These are phyloP conservation scores for Hypoxylon lienhwacheense DNA, from an alignment of 495 filamentous ascomycete species.

Conservation along the genomic window DNA sequence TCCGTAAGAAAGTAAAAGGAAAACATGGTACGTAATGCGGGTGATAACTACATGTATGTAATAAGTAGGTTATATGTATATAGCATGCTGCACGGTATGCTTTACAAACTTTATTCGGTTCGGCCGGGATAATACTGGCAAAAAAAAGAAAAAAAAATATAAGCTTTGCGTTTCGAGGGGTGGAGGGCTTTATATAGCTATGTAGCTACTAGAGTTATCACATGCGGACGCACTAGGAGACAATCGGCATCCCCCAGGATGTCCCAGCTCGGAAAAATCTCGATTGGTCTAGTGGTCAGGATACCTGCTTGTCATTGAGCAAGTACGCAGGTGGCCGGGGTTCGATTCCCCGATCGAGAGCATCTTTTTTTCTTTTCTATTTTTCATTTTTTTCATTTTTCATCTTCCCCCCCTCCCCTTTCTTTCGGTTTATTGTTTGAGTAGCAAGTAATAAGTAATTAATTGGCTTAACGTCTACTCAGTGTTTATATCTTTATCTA, in stretches of 20 bases:
- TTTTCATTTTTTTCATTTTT: background rate
- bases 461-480: too few species aligned
- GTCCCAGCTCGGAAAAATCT: slow-evolving; percentile 4
- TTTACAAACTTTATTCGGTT: too few species aligned
- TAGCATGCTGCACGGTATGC: too few species aligned
- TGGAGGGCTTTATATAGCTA: background rate
- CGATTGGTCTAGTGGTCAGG: slow-evolving; percentile 39
- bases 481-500: too few species aligned
- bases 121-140: too few species aligned
- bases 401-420: background rate
- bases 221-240: slow-evolving; percentile 11
- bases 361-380: slow-evolving; percentile 8
- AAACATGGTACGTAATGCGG: too few species aligned
- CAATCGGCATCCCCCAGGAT: slow-evolving; percentile 5
- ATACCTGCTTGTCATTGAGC: slow-evolving; percentile 35
- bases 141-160: too few species aligned
- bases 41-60: too few species aligned
- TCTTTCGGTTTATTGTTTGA: background rate
- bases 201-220: background rate
- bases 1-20: too few species aligned
- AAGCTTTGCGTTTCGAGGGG: too few species aligned
- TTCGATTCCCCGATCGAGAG: slow-evolving; percentile 50
- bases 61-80: too few species aligned
- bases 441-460: too few species aligned
- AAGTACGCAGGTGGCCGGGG: slow-evolving; percentile 45